Evolutionary conservation across 768 basidiomycete genomes (phyloP), one percentile per base, ranked within the genome.

Genomic region (Leccinum subtestaceum): DNA sequence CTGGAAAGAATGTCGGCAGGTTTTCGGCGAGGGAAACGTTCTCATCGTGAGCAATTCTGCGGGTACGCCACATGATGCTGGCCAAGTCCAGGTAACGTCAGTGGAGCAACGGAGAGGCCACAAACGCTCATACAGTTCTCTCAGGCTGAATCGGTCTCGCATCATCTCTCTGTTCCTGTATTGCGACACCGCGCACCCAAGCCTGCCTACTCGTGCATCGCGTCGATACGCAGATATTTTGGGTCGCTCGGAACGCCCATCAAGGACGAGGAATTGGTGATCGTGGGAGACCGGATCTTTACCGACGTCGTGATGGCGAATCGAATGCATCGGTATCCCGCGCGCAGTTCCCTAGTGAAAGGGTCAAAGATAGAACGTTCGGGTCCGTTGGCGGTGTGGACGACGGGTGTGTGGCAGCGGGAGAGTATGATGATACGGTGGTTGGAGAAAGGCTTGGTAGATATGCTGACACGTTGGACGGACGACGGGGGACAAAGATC

Each of bases 1-100:
- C 7, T 98, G 95, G 95, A 70, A 76, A 29, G 80, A 85, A 64
- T 89, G 93, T 53, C 76, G 84, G 47, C 72, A 80, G 46, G 80
- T 82, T 0, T 98, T 98, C 65, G 91, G 91, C 0, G 79, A 85
- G 25, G 81, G 80, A 1, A 89, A 93, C 60, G 83, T 99, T 5
- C 76, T 99, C 60, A 84, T 98, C 49, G 95, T 98, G 34, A 93
- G 91, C 72, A 99, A 99, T 70, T 95, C 95, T 19, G 93, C 93
- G 0, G 95, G 96, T 2, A 90, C 92, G 25, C 81, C 77, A 57
- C 80, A 86, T 57, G 92, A 93, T 62, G 77, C 87, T 0, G 89
- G 87, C 19, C 85, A 85, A 13, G 82, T 98, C 48, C 91, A 95
- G 74, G 95, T 93, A 63, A 65, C 81, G 78, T 52, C 27, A 2